A percentile compares a stretch with the other conserved stretches of the same genome.
These are phyloP conservation scores for Dactylellina haptotyla DNA, from an alignment of 2,329 filamentous ascomycete species.

Conservation along the genomic window DNA sequence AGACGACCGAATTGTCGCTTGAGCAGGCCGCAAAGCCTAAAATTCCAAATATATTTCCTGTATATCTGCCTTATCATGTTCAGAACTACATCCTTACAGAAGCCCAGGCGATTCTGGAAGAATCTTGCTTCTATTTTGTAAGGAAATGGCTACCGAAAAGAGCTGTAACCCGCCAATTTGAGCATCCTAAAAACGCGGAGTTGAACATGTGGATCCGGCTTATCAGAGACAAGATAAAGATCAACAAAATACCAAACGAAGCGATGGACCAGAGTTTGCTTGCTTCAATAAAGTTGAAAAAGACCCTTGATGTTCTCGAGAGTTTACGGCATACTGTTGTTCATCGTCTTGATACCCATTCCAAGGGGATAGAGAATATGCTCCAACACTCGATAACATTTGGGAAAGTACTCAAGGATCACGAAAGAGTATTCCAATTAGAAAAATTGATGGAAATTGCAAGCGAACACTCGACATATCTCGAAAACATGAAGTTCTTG, in stretches of 20 bases:
- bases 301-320: neutral
- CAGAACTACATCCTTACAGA: constrained; percentile 21
- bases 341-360: constrained; percentile 6
- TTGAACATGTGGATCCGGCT: constrained; percentile 15
- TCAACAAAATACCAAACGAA: neutral
- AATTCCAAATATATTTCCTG: constrained; percentile 20
- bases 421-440: neutral
- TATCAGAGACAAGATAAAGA: constrained; percentile 6
- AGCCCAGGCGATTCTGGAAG: constrained; percentile 14
- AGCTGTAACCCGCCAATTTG: neutral
- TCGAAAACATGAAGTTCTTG: constrained; percentile 5
- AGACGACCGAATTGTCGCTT: neutral
- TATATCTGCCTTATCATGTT: constrained; percentile 2
- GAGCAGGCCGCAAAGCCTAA: neutral
- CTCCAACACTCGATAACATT: neutral
- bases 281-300: neutral
- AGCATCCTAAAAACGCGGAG: constrained; percentile 15
- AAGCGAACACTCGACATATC: neutral
- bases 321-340: constrained; percentile 22
- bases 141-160: constrained; percentile 10
- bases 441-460: constrained; percentile 6
- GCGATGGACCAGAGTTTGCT: constrained; percentile 1
- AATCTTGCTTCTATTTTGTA: constrained; percentile 21
- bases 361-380: constrained; percentile 6
- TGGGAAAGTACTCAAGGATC: constrained; percentile 12